phyloP scores from a whole-genome alignment of 257 asterid genomes.

The Catharanthus roseus region DNA sequence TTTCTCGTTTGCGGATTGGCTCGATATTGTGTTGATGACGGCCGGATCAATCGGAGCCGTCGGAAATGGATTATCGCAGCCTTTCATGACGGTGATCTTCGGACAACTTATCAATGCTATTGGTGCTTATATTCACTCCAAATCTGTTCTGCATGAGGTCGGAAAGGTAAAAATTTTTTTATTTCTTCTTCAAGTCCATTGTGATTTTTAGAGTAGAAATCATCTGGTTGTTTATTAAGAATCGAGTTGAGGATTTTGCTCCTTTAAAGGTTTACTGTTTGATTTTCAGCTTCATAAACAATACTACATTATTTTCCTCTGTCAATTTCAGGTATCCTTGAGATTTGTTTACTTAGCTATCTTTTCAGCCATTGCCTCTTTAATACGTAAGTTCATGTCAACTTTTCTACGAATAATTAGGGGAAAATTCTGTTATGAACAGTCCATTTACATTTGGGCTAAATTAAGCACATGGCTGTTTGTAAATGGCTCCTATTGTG shows the following conservation, averaged over 20 bases:
- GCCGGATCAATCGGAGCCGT: slow-evolving; percentile 50
- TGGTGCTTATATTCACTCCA: slow-evolving; percentile 21
- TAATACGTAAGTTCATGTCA: slow-evolving; percentile 49
- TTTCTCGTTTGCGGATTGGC: slow-evolving; percentile 51
- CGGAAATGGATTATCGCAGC: slow-evolving; percentile 63
- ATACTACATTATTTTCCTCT: not conserved
- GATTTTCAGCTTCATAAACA: not conserved
- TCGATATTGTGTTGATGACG: slow-evolving; percentile 38
- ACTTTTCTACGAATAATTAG: not conserved
- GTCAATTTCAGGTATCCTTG: slow-evolving; percentile 43
- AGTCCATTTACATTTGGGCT: no score
- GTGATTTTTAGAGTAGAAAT: no score
- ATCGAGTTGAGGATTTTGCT: no score
- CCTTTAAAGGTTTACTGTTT: no score
- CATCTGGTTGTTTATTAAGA: no score
- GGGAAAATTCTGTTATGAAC: no score
- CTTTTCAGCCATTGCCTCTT: slow-evolving; percentile 49
- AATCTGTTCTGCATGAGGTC: not conserved
- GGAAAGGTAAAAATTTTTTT: not conserved
- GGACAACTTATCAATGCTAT: slow-evolving; percentile 69
- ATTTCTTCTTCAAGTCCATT: not conserved
- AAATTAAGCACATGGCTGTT: no score
- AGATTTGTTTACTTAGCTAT: slow-evolving; percentile 55
- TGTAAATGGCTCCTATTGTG: no score
- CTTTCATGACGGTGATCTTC: slow-evolving; percentile 59